phyloP scores from a whole-genome alignment of 495 filamentous ascomycete species.

The Penicillium taxi region DNA sequence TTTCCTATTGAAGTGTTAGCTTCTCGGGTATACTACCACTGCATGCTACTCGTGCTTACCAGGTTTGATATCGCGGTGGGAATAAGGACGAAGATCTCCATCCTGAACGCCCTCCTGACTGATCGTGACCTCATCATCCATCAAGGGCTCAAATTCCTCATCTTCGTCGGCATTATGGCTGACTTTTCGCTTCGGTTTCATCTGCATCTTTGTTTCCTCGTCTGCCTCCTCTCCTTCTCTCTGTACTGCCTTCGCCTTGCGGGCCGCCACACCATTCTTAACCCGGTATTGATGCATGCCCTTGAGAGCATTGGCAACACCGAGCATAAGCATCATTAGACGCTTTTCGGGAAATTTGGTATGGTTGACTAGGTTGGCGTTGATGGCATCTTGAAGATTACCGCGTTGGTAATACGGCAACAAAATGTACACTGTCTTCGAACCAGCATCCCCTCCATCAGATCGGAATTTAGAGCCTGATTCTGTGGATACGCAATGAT shows the following conservation, averaged over 20 bases:
- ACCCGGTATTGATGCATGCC: constrained; percentile 86
- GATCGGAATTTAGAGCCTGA: constrained; percentile 51
- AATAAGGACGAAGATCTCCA: constrained; percentile 72
- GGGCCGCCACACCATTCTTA: constrained; percentile 44
- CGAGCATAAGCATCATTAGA: constrained; percentile 83
- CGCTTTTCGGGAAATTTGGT: constrained; percentile 83
- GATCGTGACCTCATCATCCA: constrained; percentile 71
- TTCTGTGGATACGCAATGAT: constrained; percentile 65
- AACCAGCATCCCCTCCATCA: constrained; percentile 49
- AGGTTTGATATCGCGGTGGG: constrained; percentile 96
- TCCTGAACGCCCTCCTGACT: constrained; percentile 64
- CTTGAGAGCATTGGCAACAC: constrained; percentile 79
- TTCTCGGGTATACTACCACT: constrained; percentile 4
- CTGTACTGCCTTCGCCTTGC: constrained; percentile 55
- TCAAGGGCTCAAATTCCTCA: constrained; percentile 68
- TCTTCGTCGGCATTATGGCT: constrained; percentile 50
- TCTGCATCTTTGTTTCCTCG: constrained; percentile 48
- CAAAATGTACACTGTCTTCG: constrained; percentile 93
- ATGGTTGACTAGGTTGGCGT: constrained; percentile 96
- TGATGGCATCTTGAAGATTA: constrained; percentile 96
- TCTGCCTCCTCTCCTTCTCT: constrained; percentile 54
- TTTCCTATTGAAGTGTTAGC: constrained; percentile 52
- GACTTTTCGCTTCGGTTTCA: constrained; percentile 43
- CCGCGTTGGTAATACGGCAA: constrained; percentile 91
- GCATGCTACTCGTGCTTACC: constrained; percentile 43